A percentile compares a stretch with the other conserved stretches of the same genome.
These are phyloP conservation scores for Balakata baccata DNA, from an alignment of 345 rosid genomes.

Conservation along the genomic window DNA sequence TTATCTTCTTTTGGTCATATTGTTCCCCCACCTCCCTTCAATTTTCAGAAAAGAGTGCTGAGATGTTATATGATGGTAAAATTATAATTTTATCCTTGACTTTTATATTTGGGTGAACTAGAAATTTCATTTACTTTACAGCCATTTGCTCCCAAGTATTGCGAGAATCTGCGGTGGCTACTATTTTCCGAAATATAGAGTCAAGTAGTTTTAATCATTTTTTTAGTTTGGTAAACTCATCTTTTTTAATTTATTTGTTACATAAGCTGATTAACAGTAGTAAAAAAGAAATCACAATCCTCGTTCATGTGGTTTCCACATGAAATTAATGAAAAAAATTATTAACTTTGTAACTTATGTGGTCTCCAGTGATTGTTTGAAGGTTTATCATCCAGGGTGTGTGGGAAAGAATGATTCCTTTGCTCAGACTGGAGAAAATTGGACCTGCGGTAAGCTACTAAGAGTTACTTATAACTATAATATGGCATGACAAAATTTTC, in stretches of 20 bases:
- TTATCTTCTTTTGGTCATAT: neutral
- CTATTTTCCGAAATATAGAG: too few species aligned
- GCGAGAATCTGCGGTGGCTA: too few species aligned
- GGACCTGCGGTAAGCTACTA: slow-evolving; percentile 28
- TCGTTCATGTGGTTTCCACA: neutral
- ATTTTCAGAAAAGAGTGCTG: too few species aligned
- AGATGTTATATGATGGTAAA: too few species aligned
- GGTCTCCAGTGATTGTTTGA: slow-evolving; percentile 24
- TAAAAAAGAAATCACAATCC: neutral
- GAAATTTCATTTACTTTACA: too few species aligned
- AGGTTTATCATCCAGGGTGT: slow-evolving; percentile 29
- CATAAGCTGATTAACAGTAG: too few species aligned
- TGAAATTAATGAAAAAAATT: neutral
- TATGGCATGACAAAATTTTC: neutral
- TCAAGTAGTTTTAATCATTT: too few species aligned
- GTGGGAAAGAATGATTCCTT: slow-evolving; percentile 10
- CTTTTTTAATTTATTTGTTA: too few species aligned
- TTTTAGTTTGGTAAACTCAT: too few species aligned
- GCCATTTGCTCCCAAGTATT: too few species aligned
- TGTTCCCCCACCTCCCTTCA: neutral
- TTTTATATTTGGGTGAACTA: too few species aligned
- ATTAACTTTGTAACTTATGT: neutral
- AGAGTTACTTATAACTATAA: neutral
- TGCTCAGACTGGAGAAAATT: slow-evolving; percentile 7
- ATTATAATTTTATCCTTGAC: too few species aligned